These are phyloP conservation scores for Alternaria arborescens DNA, from an alignment of 2,329 filamentous ascomycete species.

Conservation along the genomic window DNA sequence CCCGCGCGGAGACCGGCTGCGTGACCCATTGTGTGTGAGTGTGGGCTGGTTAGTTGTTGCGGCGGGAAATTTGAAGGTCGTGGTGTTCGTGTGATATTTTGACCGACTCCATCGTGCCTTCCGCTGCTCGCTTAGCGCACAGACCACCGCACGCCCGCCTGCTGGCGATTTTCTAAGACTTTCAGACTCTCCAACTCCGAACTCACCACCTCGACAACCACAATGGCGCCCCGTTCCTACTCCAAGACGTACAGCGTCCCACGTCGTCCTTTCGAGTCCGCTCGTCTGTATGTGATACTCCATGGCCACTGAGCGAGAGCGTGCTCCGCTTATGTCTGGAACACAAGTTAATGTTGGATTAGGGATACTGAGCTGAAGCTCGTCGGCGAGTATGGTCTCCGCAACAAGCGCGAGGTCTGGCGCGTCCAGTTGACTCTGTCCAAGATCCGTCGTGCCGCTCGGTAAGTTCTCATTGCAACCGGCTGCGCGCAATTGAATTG, in stretches of 20 bases:
- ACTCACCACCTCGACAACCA: conserved; percentile 39
- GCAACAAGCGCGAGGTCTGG: conserved; percentile 99
- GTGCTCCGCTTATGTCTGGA: conserved; percentile 97
- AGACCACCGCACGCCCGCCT: too few relatives aligned
- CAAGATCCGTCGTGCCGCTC: conserved; percentile 99
- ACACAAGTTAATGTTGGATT: conserved; percentile 69
- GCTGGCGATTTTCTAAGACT: too few relatives aligned
- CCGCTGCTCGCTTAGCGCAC: too few relatives aligned
- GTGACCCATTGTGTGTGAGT: conserved; percentile 62
- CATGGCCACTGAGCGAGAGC: conserved; percentile 98
- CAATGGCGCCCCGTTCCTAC: conserved; percentile 71
- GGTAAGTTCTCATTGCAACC: conserved; percentile 66
- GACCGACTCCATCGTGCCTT: conserved; percentile 23
- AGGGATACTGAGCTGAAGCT: conserved; percentile 99
- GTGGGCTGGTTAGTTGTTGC: conserved; percentile 29
- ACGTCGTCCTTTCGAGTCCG: conserved; percentile 97
- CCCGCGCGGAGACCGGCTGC: conserved; percentile 57
- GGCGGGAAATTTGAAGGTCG: background rate
- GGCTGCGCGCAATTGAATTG: conserved; percentile 12
- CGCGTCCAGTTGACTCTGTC: conserved; percentile 99
- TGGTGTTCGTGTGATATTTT: background rate
- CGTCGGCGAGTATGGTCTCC: conserved; percentile 99
- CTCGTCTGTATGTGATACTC: conserved; percentile 91
- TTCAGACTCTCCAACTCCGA: too few relatives aligned
- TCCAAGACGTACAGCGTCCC: conserved; percentile 99